Conservation (phyloP, 2,329 filamentous ascomycete species). For the Cyclaneusma minus region DNA sequence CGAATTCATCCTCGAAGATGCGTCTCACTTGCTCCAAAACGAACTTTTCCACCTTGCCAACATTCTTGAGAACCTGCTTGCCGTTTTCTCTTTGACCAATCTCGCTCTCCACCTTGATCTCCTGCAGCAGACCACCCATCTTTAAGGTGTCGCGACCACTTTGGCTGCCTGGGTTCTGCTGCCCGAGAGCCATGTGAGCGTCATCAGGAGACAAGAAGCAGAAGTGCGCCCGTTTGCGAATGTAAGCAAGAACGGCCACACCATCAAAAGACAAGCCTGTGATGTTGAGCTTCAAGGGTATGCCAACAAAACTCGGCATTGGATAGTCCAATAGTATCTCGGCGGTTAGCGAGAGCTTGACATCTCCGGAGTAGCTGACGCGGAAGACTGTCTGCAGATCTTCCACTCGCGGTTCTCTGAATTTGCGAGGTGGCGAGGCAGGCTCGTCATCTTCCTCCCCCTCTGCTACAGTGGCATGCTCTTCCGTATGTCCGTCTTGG, state of each 20-base stretch:
- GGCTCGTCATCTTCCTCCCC: slow-evolving; percentile 15
- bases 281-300: slow-evolving; percentile 87
- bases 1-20: slow-evolving; percentile 97
- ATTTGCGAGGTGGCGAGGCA: slow-evolving; percentile 29
- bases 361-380: slow-evolving; percentile 75
- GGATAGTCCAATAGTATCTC: slow-evolving; percentile 96
- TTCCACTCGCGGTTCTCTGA: slow-evolving; percentile 62
- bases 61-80: slow-evolving; percentile 93
- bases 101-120: slow-evolving; percentile 93
- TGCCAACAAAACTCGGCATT: slow-evolving; percentile 94
- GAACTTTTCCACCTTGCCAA: slow-evolving; percentile 96
- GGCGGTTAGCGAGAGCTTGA: slow-evolving; percentile 77
- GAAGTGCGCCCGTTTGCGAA: slow-evolving; percentile 77
- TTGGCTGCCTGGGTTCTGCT: slow-evolving; percentile 12
- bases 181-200: slow-evolving; percentile 51
- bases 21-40: slow-evolving; percentile 89
- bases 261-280: slow-evolving; percentile 92
- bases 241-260: slow-evolving; percentile 81
- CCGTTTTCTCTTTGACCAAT: slow-evolving; percentile 85
- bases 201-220: slow-evolving; percentile 92
- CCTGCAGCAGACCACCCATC: slow-evolving; percentile 68
- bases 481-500: slow-evolving; percentile 27
- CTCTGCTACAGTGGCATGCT: slow-evolving; percentile 15
- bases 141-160: slow-evolving; percentile 16
- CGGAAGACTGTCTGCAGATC: slow-evolving; percentile 89